Conservation (phyloP, 352 stramenopile species). For the Phytophthora vignae region DNA sequence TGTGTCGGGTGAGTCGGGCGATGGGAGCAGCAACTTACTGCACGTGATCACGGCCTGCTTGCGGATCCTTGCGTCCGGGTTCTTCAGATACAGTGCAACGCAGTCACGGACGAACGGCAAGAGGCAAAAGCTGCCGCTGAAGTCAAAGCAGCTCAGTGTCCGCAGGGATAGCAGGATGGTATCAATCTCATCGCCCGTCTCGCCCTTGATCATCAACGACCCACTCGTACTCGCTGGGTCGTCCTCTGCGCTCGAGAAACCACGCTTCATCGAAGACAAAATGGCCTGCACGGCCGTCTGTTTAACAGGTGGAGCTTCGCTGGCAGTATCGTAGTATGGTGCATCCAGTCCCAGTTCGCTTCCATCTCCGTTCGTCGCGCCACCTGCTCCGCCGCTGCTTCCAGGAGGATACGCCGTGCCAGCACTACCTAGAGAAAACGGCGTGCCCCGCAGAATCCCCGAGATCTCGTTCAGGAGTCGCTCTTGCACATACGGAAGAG, state of each 20-base stretch:
- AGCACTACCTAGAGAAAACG: slow-evolving; percentile 56
- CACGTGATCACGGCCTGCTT: slow-evolving; percentile 91
- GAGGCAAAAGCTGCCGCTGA: slow-evolving; percentile 93
- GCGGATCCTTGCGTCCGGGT: slow-evolving; percentile 90
- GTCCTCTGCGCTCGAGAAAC: slow-evolving; percentile 47
- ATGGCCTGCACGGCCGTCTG: slow-evolving; percentile 73
- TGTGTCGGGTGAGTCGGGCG: slow-evolving; percentile 30
- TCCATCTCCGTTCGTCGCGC: slow-evolving; percentile 19
- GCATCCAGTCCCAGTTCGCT: slow-evolving; percentile 35
- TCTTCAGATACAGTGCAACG: slow-evolving; percentile 92
- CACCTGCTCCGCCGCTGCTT: slow-evolving; percentile 13
- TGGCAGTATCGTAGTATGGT: slow-evolving; percentile 39
- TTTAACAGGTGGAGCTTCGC: slow-evolving; percentile 41
- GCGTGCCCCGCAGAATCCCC: slow-evolving; percentile 90
- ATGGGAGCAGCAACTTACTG: slow-evolving; percentile 76
- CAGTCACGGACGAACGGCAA: slow-evolving; percentile 96
- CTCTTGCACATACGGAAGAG: slow-evolving; percentile 93
- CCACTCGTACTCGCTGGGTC: slow-evolving; percentile 27
- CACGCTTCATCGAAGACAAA: slow-evolving; percentile 79
- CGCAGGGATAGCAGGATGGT: slow-evolving; percentile 91
- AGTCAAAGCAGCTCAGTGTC: slow-evolving; percentile 95
- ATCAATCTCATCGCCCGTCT: slow-evolving; percentile 80
- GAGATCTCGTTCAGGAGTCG: slow-evolving; percentile 97
- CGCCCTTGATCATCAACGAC: slow-evolving; percentile 72
- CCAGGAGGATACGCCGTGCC: slow-evolving; percentile 20